Conservation (phyloP, 441 rosid species). For the Populus hybrid region DNA sequence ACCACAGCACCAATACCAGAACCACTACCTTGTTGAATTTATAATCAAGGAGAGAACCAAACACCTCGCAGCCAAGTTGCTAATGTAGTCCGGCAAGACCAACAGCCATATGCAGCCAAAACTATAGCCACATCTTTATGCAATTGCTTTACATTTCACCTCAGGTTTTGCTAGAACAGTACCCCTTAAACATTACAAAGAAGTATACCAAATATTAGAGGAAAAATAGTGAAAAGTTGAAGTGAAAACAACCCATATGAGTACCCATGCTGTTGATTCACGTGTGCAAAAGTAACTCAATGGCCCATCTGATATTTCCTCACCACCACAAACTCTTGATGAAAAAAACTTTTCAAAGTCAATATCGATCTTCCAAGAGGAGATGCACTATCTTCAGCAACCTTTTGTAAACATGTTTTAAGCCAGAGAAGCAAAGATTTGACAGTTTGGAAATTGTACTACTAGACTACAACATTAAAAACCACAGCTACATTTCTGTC, state of each 20-base stretch:
- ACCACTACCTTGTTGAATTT: not conserved
- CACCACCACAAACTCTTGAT: constrained; percentile 22
- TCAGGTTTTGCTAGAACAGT: constrained; percentile 13
- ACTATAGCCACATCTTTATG: constrained; percentile 3
- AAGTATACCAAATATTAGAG: not conserved
- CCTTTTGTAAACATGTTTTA: constrained; percentile 15
- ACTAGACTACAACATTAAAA: constrained; percentile 48
- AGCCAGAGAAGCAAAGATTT: constrained; percentile 25
- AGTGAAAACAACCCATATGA: constrained; percentile 37
- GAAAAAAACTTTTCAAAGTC: not conserved
- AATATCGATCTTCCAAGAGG: constrained; percentile 18
- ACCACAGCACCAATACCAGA: not conserved
- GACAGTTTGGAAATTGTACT: constrained; percentile 30
- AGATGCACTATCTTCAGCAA: constrained; percentile 18
- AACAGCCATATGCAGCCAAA: constrained; percentile 23
- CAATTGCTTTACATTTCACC: not conserved
- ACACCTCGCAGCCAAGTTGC: not conserved
- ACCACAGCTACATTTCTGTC: constrained; percentile 47
- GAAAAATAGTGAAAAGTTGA: not conserved
- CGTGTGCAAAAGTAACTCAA: constrained; percentile 18
- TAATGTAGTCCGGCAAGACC: constrained; percentile 9
- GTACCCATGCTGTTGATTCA: constrained; percentile 40
- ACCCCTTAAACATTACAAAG: constrained; percentile 5
- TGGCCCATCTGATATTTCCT: constrained; percentile 22
- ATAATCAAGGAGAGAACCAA: not conserved